Evolutionary conservation across 2,329 filamentous ascomycete species (phyloP).

Genomic region (Aspergillus sp.): DNA sequence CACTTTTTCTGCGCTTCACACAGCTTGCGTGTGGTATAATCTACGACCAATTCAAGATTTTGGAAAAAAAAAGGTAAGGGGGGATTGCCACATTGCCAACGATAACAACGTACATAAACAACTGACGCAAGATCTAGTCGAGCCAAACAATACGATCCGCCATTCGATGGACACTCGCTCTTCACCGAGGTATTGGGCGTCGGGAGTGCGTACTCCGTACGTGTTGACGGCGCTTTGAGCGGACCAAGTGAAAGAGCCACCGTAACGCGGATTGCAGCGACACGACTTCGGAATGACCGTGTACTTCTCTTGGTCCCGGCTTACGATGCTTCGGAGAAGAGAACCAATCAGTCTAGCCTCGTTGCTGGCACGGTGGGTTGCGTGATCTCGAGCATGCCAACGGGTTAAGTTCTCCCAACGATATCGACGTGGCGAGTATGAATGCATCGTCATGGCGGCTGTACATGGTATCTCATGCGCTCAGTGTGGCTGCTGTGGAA

Average conservation of each 20-base stretch:
- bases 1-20: background rate
- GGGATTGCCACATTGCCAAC: background rate
- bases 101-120: background rate
- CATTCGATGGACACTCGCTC: background rate
- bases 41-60: too few relatives aligned
- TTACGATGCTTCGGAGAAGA: background rate
- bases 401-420: background rate
- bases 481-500: background rate
- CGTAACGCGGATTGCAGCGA: constrained; percentile 1
- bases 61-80: background rate
- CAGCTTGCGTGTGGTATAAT: background rate
- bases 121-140: background rate
- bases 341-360: background rate
- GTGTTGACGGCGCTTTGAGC: background rate
- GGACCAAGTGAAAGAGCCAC: background rate
- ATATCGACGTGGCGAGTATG: background rate
- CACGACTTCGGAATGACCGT: background rate
- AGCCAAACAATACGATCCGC: background rate
- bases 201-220: background rate
- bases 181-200: background rate
- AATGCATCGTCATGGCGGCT: background rate
- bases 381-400: background rate
- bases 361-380: background rate
- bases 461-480: background rate
- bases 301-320: background rate